A percentile compares a stretch with the other conserved stretches of the same genome.
Conservation (phyloP, 495 filamentous ascomycete genomes). For the Penicillium argentinense region DNA sequence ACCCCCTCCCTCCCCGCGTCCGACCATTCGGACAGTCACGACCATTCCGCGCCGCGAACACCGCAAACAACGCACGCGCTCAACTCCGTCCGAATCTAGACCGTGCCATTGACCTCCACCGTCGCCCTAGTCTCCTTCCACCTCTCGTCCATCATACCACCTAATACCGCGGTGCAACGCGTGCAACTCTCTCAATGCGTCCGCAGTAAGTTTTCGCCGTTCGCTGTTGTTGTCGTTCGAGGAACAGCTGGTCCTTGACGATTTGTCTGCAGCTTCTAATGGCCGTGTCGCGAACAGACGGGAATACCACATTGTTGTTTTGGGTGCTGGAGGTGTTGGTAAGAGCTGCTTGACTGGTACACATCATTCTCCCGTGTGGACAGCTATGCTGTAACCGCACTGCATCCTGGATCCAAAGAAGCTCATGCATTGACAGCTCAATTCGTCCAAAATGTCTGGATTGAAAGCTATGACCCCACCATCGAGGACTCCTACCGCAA, state of each 20-base stretch:
- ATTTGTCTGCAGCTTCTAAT: conserved; percentile 31
- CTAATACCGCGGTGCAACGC: neutral
- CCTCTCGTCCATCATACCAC: neutral
- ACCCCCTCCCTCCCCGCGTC: neutral
- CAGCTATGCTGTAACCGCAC: neutral
- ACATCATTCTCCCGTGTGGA: conserved; percentile 18
- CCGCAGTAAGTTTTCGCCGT: conserved; percentile 56
- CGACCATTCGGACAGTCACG: neutral
- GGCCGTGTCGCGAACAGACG: conserved; percentile 45
- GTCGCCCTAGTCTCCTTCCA: neutral
- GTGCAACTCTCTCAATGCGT: conserved; percentile 42
- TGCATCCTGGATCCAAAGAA: conserved; percentile 7
- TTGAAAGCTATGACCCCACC: conserved; percentile 97
- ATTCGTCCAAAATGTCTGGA: conserved; percentile 99
- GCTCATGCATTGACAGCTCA: conserved; percentile 62
- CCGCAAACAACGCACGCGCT: neutral
- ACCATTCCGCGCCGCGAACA: neutral
- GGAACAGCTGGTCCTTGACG: no score
- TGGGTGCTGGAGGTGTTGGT: conserved; percentile 92
- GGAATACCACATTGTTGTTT: conserved; percentile 90
- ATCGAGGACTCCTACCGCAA: conserved; percentile 98
- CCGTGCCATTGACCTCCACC: conserved; percentile 1
- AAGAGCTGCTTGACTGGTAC: conserved; percentile 97
- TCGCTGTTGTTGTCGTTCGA: no score
- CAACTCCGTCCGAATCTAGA: neutral